Percentiles rank a stretch among this genome's conserved stretches.
Evolutionary conservation across 768 basidiomycete species (phyloP).

Genomic region (Lentinula guzmanii): DNA sequence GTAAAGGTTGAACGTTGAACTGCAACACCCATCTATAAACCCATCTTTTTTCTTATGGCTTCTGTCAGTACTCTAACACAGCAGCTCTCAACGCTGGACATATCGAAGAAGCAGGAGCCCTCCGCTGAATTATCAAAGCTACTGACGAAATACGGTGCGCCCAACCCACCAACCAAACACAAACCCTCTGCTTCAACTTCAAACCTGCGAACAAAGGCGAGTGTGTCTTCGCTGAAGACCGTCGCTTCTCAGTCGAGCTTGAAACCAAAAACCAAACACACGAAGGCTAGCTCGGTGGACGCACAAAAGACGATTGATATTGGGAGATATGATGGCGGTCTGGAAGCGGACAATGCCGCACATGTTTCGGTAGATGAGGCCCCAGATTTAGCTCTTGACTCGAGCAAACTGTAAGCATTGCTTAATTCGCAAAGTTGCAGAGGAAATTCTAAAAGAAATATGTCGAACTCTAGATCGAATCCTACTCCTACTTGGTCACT

Average conservation of each 20-base stretch:
- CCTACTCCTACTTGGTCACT: slow-evolving; percentile 85
- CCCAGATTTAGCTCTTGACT: slow-evolving; percentile 78
- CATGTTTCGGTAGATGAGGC: slow-evolving; percentile 76
- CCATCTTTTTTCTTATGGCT: not conserved
- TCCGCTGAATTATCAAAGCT: slow-evolving; percentile 1
- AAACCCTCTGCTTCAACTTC: not conserved
- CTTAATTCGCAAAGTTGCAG: not conserved
- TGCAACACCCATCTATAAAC: not conserved
- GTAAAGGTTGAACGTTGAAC: not conserved
- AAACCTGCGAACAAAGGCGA: not conserved
- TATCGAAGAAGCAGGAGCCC: not conserved
- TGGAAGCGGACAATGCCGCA: slow-evolving; percentile 82
- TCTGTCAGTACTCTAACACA: not conserved
- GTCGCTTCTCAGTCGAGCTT: not conserved
- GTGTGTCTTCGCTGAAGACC: not conserved
- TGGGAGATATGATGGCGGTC: slow-evolving; percentile 89
- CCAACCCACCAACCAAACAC: not conserved
- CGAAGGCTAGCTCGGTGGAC: not conserved
- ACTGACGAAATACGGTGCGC: slow-evolving; percentile 2
- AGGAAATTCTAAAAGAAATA: too few relatives aligned
- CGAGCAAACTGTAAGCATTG: slow-evolving; percentile 57
- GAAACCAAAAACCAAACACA: not conserved
- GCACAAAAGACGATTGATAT: slow-evolving; percentile 42
- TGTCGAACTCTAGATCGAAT: slow-evolving; percentile 34
- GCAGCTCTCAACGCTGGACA: slow-evolving; percentile 1